Percentiles rank a stretch among this genome's conserved stretches.
Evolutionary conservation across 192 early-diverging fungal genomes (phyloP).

Genomic region (Dissophora globulifera): DNA sequence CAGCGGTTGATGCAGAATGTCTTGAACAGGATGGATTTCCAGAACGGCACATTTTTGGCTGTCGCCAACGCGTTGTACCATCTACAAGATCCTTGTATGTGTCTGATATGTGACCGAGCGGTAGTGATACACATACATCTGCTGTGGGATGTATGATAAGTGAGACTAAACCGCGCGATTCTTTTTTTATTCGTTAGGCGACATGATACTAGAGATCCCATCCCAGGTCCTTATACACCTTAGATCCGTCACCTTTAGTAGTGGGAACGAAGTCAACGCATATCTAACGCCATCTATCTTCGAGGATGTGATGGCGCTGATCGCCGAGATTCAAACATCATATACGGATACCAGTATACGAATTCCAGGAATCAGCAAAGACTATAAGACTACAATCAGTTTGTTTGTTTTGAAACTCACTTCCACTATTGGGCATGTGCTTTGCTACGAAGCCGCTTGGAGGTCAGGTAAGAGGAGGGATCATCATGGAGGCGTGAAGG

Average conservation of each 20-base stretch:
- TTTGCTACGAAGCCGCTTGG: conserved; percentile 49
- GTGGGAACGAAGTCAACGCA: conserved; percentile 29
- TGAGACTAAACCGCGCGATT: too few species aligned
- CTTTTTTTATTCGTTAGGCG: too few species aligned
- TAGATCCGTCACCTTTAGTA: conserved; percentile 20
- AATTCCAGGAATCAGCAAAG: not conserved
- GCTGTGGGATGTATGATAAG: too few species aligned
- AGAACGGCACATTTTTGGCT: conserved; percentile 10
- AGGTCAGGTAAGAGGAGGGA: conserved; percentile 33
- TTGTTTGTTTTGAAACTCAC: conserved; percentile 21
- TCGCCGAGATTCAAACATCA: not conserved
- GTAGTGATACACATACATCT: too few species aligned
- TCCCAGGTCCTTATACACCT: conserved; percentile 12
- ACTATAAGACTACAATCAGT: not conserved
- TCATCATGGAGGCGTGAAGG: too few species aligned
- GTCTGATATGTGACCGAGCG: not conserved
- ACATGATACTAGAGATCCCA: conserved; percentile 33
- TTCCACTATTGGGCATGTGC: conserved; percentile 14
- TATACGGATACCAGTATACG: not conserved
- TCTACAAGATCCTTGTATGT: conserved; percentile 24
- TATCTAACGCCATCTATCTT: conserved; percentile 24
- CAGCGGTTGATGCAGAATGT: conserved; percentile 15
- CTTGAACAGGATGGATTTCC: conserved; percentile 7
- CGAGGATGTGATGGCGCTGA: conserved; percentile 35
- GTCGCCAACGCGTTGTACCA: conserved; percentile 30